These are phyloP conservation scores for Grosmannia penicillata DNA, from an alignment of 2,329 filamentous ascomycete genomes.

Conservation along the genomic window DNA sequence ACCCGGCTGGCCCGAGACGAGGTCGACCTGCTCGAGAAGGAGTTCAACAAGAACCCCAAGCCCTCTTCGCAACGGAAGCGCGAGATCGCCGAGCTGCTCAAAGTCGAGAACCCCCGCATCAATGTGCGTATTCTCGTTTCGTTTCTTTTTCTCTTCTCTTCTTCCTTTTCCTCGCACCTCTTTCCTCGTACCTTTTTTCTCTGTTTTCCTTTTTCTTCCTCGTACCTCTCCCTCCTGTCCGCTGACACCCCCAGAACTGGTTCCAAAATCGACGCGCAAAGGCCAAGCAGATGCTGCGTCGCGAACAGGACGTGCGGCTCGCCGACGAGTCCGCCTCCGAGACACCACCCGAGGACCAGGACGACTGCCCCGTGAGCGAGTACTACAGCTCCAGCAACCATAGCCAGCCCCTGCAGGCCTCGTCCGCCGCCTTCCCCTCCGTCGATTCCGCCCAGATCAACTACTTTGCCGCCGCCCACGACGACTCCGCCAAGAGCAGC, in stretches of 20 bases:
- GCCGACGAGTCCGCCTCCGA: conserved; percentile 22
- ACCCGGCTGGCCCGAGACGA: conserved; percentile 42
- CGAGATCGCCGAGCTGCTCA: conserved; percentile 43
- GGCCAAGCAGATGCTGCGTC: conserved; percentile 46
- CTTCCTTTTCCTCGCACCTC: neutral
- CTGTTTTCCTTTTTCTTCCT: conserved; percentile 9
- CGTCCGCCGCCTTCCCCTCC: conserved; percentile 21
- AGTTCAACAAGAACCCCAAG: conserved; percentile 50
- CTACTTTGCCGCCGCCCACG: neutral
- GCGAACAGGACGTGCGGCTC: conserved; percentile 31
- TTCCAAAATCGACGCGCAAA: conserved; percentile 53
- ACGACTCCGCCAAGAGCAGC: conserved; percentile 1
- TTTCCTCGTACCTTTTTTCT: neutral
- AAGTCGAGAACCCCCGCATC: conserved; percentile 47
- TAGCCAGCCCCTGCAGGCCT: conserved; percentile 19
- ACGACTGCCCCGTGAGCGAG: conserved; percentile 15
- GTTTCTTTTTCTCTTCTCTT: conserved; percentile 5
- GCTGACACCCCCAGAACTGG: conserved; percentile 39
- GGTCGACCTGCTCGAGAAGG: conserved; percentile 42
- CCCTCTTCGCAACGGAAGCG: conserved; percentile 48
- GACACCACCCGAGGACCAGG: conserved; percentile 16
- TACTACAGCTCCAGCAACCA: conserved; percentile 18
- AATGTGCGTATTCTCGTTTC: conserved; percentile 29
- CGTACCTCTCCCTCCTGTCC: too few species aligned
- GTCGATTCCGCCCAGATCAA: conserved; percentile 4